phyloP scores from a whole-genome alignment of 139 green algal genomes.

The Chlorella sp. region DNA sequence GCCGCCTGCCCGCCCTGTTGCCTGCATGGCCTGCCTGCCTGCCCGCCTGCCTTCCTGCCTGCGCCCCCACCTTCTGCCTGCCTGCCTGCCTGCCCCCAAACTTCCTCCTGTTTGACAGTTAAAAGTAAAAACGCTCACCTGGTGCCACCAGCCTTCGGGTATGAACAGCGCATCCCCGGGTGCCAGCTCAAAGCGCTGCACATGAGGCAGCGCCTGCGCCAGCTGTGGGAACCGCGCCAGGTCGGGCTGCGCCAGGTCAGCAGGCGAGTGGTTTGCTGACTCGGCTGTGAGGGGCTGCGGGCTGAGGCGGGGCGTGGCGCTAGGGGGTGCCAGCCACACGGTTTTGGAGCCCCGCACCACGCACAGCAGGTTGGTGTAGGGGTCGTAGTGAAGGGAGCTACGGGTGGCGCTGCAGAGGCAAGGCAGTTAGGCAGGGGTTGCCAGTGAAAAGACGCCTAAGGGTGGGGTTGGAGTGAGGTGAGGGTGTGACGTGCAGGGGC shows the following conservation, averaged over 20 bases:
- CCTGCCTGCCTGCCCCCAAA: neutral
- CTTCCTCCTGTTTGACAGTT: neutral
- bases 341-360: constrained; percentile 73
- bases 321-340: constrained; percentile 65
- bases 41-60: too few relatives aligned
- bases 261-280: constrained; percentile 76
- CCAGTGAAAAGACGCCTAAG: too few relatives aligned
- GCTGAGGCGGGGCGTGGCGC: constrained; percentile 59
- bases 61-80: too few relatives aligned
- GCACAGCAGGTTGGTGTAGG: constrained; percentile 82
- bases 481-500: too few relatives aligned
- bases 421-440: neutral
- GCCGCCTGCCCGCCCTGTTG: too few relatives aligned
- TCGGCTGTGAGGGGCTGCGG: constrained; percentile 57
- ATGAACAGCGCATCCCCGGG: constrained; percentile 92
- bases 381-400: constrained; percentile 86
- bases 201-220: constrained; percentile 1
- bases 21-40: too few relatives aligned
- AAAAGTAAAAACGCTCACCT: constrained; percentile 34
- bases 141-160: constrained; percentile 92
- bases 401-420: constrained; percentile 20
- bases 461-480: neutral
- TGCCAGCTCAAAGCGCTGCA: constrained; percentile 36
- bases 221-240: constrained; percentile 52
- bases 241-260: constrained; percentile 70